These are phyloP conservation scores for Yarrowia sp. DNA, from an alignment of 805 yeast genomes.

Conservation along the genomic window DNA sequence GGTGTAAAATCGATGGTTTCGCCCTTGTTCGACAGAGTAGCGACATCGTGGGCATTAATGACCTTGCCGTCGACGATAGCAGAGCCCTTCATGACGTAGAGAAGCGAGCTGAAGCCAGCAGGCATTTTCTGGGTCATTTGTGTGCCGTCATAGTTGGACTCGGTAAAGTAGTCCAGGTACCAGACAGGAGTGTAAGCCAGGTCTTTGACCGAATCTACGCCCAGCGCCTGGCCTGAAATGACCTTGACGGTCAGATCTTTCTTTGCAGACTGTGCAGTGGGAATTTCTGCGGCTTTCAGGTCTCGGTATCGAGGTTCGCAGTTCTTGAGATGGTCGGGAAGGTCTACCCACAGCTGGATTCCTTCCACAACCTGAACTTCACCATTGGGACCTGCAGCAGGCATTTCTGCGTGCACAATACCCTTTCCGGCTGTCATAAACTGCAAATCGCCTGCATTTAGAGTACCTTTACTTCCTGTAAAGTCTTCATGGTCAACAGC, in stretches of 20 bases:
- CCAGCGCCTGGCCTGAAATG: constrained; percentile 72
- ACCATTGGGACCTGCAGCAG: constrained; percentile 35
- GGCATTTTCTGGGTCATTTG: neutral
- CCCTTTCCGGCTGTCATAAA: constrained; percentile 92
- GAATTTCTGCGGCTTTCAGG: constrained; percentile 63
- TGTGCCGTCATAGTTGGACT: constrained; percentile 36
- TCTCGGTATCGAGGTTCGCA: constrained; percentile 74
- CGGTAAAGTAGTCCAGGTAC: constrained; percentile 55
- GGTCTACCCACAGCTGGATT: constrained; percentile 63
- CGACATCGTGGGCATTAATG: neutral
- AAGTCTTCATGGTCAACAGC: constrained; percentile 1
- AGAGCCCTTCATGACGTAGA: constrained; percentile 1
- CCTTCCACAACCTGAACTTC: neutral
- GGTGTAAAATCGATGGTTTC: neutral
- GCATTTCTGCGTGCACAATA: constrained; percentile 82
- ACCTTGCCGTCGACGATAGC: neutral
- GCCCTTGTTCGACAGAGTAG: neutral
- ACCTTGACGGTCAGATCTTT: constrained; percentile 60
- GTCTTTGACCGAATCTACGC: constrained; percentile 65
- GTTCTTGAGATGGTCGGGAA: constrained; percentile 61
- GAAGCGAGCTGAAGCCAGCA: neutral
- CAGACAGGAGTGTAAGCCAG: constrained; percentile 65
- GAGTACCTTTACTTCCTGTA: constrained; percentile 2
- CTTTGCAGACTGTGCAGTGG: constrained; percentile 62
- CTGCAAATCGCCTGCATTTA: constrained; percentile 46